Evolutionary conservation across 768 basidiomycete genomes (phyloP).

Genomic region (Lyophyllum decastes): DNA sequence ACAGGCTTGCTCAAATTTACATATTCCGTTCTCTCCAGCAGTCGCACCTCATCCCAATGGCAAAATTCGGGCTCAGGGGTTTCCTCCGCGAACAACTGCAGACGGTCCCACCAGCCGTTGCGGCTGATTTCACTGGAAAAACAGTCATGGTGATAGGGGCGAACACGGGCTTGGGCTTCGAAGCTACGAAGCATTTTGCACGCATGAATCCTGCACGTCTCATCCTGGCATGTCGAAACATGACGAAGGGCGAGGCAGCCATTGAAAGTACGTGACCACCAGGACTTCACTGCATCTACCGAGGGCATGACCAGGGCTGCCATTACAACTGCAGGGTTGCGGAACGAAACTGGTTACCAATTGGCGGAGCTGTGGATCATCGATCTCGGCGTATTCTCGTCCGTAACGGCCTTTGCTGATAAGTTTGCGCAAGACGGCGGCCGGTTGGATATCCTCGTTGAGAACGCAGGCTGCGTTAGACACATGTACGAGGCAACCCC

Average conservation of each 20-base stretch:
- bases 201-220: conserved; percentile 40
- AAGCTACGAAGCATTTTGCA: conserved; percentile 46
- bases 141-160: conserved; percentile 50
- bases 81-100: conserved; percentile 21
- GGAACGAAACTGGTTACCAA: conserved; percentile 31
- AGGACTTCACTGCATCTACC: no score
- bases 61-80: conserved; percentile 12
- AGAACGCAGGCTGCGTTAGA: conserved; percentile 36
- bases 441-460: conserved; percentile 44
- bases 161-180: conserved; percentile 52
- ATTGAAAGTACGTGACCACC: conserved; percentile 30
- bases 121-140: conserved; percentile 40
- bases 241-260: conserved; percentile 34
- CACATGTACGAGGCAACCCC: conserved; percentile 23
- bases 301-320: no score
- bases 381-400: conserved; percentile 40
- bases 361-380: conserved; percentile 38
- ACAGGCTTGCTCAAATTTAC: no score
- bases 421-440: conserved; percentile 30
- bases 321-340: conserved; percentile 20
- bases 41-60: conserved; percentile 9
- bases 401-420: conserved; percentile 39
- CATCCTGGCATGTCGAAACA: conserved; percentile 38
- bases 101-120: conserved; percentile 27
- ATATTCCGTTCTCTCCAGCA: no score